A percentile compares a stretch with the other conserved stretches of the same genome.
phyloP scores from a whole-genome alignment of 2,329 filamentous ascomycete genomes.

The Venturiaceae sp. region DNA sequence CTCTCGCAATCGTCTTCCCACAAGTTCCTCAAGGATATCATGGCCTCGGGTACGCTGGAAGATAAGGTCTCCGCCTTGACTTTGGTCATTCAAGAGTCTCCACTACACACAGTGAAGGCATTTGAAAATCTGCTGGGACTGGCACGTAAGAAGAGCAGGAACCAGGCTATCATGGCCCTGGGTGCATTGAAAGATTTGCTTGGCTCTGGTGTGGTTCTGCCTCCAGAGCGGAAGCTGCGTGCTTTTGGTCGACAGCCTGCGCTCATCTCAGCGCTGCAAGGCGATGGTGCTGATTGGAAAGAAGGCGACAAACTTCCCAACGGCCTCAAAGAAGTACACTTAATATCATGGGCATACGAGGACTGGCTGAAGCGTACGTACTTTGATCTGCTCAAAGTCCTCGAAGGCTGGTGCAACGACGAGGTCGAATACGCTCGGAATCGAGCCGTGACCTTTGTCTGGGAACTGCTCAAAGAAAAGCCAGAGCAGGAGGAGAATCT shows the following conservation, averaged over 20 bases:
- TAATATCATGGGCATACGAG: conserved; percentile 86
- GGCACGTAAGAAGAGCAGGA: conserved; percentile 87
- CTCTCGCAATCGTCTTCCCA: conserved; percentile 75
- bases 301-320: conserved; percentile 62
- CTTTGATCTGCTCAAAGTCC: conserved; percentile 83
- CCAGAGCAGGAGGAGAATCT: conserved; percentile 96
- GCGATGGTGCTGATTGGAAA: conserved; percentile 46
- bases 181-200: conserved; percentile 90
- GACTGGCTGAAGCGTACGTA: conserved; percentile 92
- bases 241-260: conserved; percentile 72
- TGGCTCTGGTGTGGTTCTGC: conserved; percentile 77
- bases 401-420: conserved; percentile 89
- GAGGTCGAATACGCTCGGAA: conserved; percentile 90
- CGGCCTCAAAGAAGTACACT: conserved; percentile 62
- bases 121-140: conserved; percentile 75
- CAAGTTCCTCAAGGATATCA: conserved; percentile 95
- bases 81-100: conserved; percentile 89
- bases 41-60: conserved; percentile 89
- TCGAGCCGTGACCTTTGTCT: conserved; percentile 83
- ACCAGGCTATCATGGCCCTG: conserved; percentile 85
- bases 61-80: conserved; percentile 96
- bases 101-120: conserved; percentile 82
- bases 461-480: conserved; percentile 84
- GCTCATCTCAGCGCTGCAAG: conserved; percentile 54
- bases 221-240: conserved; percentile 69